phyloP scores from a whole-genome alignment of 495 filamentous ascomycete genomes.

The Podospora appendiculata region DNA sequence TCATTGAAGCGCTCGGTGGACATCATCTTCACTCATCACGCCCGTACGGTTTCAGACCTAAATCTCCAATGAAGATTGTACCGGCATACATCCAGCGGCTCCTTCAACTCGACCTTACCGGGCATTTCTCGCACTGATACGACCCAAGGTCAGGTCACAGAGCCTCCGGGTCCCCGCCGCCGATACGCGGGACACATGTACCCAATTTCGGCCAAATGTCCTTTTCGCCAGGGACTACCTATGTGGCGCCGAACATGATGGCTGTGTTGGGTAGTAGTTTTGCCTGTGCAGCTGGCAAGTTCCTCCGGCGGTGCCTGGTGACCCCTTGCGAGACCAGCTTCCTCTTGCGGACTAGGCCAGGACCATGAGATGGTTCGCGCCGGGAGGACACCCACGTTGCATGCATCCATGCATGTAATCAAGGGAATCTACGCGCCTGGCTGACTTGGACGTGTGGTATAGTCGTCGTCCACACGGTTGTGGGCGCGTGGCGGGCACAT shows the following conservation, averaged over 20 bases:
- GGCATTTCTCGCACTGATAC: no score
- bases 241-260: neutral
- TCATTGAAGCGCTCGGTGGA: no score
- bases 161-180: neutral
- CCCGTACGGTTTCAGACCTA: no score
- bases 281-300: neutral
- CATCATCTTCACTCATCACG: no score
- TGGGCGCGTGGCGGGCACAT: no score
- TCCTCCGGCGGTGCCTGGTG: neutral
- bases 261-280: neutral
- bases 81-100: no score
- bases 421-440: no score
- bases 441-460: no score
- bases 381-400: neutral
- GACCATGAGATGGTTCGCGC: neutral
- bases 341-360: conserved; percentile 1
- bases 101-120: no score
- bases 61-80: no score
- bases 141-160: no score
- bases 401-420: neutral
- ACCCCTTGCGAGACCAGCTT: conserved; percentile 1
- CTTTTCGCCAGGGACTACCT: neutral
- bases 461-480: no score
- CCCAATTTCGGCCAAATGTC: neutral
- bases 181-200: neutral